Base-by-base conservation (phyloP, 2,329 filamentous ascomycete genomes). In the Alternaria consortialis region DNA sequence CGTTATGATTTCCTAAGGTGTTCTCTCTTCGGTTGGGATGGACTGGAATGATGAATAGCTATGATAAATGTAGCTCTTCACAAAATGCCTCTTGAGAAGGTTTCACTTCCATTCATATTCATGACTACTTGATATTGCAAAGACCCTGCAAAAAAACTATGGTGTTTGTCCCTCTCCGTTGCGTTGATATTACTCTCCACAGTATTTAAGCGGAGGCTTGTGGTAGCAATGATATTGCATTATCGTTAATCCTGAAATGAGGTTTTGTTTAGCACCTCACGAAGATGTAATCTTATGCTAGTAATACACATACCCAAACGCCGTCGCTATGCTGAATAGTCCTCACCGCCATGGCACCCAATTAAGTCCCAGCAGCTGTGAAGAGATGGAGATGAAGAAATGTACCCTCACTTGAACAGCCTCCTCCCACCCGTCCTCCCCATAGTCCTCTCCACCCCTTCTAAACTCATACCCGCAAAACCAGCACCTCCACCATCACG, bases 401-500 rank as follows among this genome's bases (percentile, higher is more conserved):
- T 7, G 6, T 9, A 23, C 39, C 12, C 36, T 73, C 61, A 84
- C 32, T 77, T 78, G 66, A 84, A 84, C 60, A 84, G 53, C 58
- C 78, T 78, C 71, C 75, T 77, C 29, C 83, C 83, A 5, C 82
- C 81, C 56, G 80, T 82, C 64, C 81, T 76, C 6, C 76, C 77
- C 47, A 82, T 77, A 27, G 80, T 76, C 65, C 78, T 77, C 75
- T 83, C 79, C 65, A 78, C 75, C 0, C 83, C 83, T 62, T 84
- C 81, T 58, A 84, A 56, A 72, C 83, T 84, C 71, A 84, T 70
- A 1, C 82, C 83, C 39, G 81, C 80, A 63, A 84, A 83, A 1
- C 83, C 83, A 6, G 83, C 82, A 1, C 86, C 87, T 0, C 88
- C 87, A 34, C 89, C 88, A 70, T 90, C 89, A 4, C 86, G 81